phyloP scores from a whole-genome alignment of 2,329 filamentous ascomycete species.

The Nemania sp. region DNA sequence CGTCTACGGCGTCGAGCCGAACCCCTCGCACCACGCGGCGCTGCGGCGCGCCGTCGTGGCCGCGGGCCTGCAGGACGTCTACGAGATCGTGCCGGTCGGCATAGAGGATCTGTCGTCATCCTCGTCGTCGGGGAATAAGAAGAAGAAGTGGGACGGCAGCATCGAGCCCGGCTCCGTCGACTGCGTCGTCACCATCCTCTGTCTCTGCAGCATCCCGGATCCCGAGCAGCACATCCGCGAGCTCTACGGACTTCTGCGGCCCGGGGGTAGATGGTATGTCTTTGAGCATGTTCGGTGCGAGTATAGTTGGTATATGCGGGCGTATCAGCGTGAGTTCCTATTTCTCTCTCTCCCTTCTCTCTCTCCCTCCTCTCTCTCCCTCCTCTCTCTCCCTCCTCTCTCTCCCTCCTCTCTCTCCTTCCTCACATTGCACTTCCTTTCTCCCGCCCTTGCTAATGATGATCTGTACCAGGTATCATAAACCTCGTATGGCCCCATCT shows the following conservation, averaged over 20 bases:
- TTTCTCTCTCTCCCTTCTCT: not conserved
- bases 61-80: slow-evolving; percentile 59
- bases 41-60: slow-evolving; percentile 53
- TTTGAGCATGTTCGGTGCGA: slow-evolving; percentile 62
- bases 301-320: slow-evolving; percentile 45
- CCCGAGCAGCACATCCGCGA: slow-evolving; percentile 59
- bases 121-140: slow-evolving; percentile 19
- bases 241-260: slow-evolving; percentile 62
- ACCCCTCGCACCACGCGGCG: slow-evolving; percentile 54
- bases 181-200: slow-evolving; percentile 64
- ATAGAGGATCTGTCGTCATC: slow-evolving; percentile 57
- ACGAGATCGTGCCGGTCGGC: slow-evolving; percentile 61
- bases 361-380: not conserved
- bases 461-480: slow-evolving; percentile 46
- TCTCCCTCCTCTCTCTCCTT: not conserved
- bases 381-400: not conserved
- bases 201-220: slow-evolving; percentile 67
- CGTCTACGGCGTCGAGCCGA: slow-evolving; percentile 69
- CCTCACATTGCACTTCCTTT: not conserved
- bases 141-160: slow-evolving; percentile 48
- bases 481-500: slow-evolving; percentile 58
- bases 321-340: slow-evolving; percentile 56
- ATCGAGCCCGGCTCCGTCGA: slow-evolving; percentile 58
- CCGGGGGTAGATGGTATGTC: slow-evolving; percentile 65
- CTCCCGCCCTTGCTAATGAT: not conserved